These are phyloP conservation scores for Penicillium antarcticum DNA, from an alignment of 495 filamentous ascomycete genomes.

Conservation along the genomic window DNA sequence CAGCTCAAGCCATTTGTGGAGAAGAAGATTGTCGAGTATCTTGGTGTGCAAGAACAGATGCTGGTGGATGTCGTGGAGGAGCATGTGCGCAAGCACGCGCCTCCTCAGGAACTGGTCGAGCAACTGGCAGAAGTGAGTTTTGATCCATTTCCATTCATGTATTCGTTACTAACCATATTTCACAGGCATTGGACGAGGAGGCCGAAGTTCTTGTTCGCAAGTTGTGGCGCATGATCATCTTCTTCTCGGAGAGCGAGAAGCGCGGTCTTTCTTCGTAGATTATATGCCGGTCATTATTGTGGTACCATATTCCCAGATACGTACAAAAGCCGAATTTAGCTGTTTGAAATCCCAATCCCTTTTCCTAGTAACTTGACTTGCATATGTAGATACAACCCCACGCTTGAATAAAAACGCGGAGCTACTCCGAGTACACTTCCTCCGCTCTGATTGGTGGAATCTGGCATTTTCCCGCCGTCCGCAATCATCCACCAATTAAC, in stretches of 20 bases:
- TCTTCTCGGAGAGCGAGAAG: slow-evolving; percentile 96
- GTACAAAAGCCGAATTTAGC: too few relatives aligned
- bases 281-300: not conserved
- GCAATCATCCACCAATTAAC: slow-evolving; percentile 32
- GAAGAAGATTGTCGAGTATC: slow-evolving; percentile 95
- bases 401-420: slow-evolving; percentile 17
- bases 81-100: slow-evolving; percentile 73
- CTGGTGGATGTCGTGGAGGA: slow-evolving; percentile 90
- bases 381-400: not conserved
- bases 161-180: slow-evolving; percentile 29
- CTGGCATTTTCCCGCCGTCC: slow-evolving; percentile 13
- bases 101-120: slow-evolving; percentile 77
- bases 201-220: slow-evolving; percentile 93
- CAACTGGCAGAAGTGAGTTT: slow-evolving; percentile 75
- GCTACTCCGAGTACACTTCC: slow-evolving; percentile 19
- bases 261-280: slow-evolving; percentile 69
- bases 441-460: slow-evolving; percentile 29
- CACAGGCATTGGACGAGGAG: slow-evolving; percentile 87
- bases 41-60: slow-evolving; percentile 95
- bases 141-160: slow-evolving; percentile 3
- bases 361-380: not conserved
- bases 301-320: not conserved
- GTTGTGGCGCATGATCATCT: slow-evolving; percentile 97
- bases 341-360: not conserved
- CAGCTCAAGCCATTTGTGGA: slow-evolving; percentile 94